A percentile compares a stretch with the other conserved stretches of the same genome.
Evolutionary conservation across 805 yeast species (phyloP).

Genomic region (Wickerhamomyces queroliae): DNA sequence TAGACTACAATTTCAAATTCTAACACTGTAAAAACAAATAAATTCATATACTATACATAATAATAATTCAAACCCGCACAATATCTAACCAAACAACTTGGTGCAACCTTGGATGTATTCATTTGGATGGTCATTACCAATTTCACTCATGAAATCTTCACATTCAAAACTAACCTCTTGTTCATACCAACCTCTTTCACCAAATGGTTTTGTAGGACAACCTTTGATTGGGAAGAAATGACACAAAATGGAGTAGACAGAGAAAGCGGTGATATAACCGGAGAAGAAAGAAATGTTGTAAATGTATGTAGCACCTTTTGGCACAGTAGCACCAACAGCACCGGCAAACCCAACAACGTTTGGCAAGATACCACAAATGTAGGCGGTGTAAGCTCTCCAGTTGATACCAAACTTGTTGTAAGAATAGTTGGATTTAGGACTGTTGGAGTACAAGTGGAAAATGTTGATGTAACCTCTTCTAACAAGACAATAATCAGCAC

Average conservation of each 20-base stretch:
- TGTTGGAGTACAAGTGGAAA: slow-evolving; percentile 51
- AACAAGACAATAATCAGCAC: slow-evolving; percentile 59
- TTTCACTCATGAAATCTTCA: not conserved
- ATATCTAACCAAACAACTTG: no score
- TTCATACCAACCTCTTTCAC: slow-evolving; percentile 52
- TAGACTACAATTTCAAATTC: no score
- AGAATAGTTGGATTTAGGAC: slow-evolving; percentile 39
- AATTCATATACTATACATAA: no score
- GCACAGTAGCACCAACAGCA: slow-evolving; percentile 66
- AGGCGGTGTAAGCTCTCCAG: slow-evolving; percentile 77
- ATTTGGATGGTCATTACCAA: slow-evolving; percentile 1
- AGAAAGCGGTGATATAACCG: slow-evolving; percentile 56
- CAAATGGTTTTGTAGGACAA: slow-evolving; percentile 30
- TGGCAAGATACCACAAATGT: slow-evolving; percentile 68
- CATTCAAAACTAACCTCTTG: slow-evolving; percentile 18
- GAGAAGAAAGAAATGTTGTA: slow-evolving; percentile 67
- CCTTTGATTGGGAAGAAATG: slow-evolving; percentile 44
- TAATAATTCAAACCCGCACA: no score
- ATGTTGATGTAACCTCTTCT: slow-evolving; percentile 61
- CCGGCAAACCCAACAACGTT: slow-evolving; percentile 82
- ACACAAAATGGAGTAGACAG: slow-evolving; percentile 45
- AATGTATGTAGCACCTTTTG: slow-evolving; percentile 69
- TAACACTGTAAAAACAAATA: no score
- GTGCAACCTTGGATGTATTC: not conserved
- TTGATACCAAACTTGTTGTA: slow-evolving; percentile 57